Evolutionary conservation across 495 filamentous ascomycete genomes (phyloP).

Genomic region (Lasiosphaeris hirsuta): DNA sequence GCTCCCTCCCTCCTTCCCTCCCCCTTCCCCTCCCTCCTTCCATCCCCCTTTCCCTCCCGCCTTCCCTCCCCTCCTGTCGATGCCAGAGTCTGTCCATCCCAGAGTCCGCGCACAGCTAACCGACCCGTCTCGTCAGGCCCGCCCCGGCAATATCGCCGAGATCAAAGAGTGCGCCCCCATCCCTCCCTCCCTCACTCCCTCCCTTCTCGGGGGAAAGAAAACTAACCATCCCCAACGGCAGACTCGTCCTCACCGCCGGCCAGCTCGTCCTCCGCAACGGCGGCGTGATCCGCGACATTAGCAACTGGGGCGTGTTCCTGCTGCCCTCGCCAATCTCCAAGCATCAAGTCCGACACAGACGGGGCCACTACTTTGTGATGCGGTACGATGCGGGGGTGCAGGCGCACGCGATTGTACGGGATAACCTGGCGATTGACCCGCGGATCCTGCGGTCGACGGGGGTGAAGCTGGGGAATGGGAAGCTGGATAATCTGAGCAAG

Average conservation of each 20-base stretch:
- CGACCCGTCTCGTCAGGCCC: too few relatives aligned
- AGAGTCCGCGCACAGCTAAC: too few relatives aligned
- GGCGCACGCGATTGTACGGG: constrained; percentile 68
- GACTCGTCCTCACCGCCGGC: constrained; percentile 86
- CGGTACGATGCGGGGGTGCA: constrained; percentile 75
- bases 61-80: too few relatives aligned
- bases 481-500: constrained; percentile 64
- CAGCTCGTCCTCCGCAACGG: constrained; percentile 74
- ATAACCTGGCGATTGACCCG: constrained; percentile 81
- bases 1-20: constrained; percentile 37
- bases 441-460: constrained; percentile 81
- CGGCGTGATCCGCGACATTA: constrained; percentile 87
- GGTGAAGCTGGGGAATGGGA: constrained; percentile 78
- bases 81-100: too few relatives aligned
- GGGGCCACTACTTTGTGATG: constrained; percentile 96
- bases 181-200: neutral
- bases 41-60: neutral
- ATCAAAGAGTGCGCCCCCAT: constrained; percentile 78
- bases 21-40: neutral
- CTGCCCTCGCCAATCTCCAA: constrained; percentile 71
- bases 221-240: constrained; percentile 27
- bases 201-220: constrained; percentile 4
- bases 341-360: constrained; percentile 74
- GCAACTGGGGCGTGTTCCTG: constrained; percentile 89
- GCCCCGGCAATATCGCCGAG: constrained; percentile 79